A percentile compares a stretch with the other conserved stretches of the same genome.
These are phyloP conservation scores for Xerocomus potaroensis DNA, from an alignment of 768 basidiomycete species.

Conservation along the genomic window DNA sequence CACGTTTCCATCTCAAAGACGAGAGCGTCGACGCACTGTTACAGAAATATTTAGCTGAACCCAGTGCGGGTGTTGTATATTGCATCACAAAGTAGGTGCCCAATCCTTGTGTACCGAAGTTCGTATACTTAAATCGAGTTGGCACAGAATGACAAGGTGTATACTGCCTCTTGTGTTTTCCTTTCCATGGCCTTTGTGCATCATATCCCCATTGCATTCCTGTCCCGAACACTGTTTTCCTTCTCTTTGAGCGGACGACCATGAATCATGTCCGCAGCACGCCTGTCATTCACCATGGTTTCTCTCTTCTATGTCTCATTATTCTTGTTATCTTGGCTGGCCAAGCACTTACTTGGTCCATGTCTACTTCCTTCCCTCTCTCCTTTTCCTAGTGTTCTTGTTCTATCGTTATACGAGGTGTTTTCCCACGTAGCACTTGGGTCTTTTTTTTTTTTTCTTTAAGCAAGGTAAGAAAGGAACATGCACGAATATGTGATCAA, in stretches of 20 bases:
- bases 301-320: constrained; percentile 14
- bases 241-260: constrained; percentile 18
- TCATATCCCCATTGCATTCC: constrained; percentile 25
- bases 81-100: constrained; percentile 20
- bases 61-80: constrained; percentile 5
- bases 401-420: constrained; percentile 14
- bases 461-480: constrained; percentile 26
- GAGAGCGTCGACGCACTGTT: constrained; percentile 46
- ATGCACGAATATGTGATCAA: constrained; percentile 19
- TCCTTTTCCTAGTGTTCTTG: constrained; percentile 8
- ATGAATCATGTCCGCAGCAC: constrained; percentile 15
- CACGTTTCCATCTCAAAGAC: constrained; percentile 28
- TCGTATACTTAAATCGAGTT: too few relatives aligned
- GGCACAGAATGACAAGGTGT: constrained; percentile 19
- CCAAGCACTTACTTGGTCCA: constrained; percentile 20
- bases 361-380: too few relatives aligned
- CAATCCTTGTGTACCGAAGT: too few relatives aligned
- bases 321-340: constrained; percentile 25
- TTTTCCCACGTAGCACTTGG: constrained; percentile 9
- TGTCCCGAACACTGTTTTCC: constrained; percentile 10
- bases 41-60: constrained; percentile 43
- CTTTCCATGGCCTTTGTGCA: constrained; percentile 13
- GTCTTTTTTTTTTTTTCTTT: constrained; percentile 25
- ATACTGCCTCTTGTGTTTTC: constrained; percentile 13
- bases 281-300: constrained; percentile 32